Conservation (phyloP, 139 green algal species). For the Chlorella ohadii region DNA sequence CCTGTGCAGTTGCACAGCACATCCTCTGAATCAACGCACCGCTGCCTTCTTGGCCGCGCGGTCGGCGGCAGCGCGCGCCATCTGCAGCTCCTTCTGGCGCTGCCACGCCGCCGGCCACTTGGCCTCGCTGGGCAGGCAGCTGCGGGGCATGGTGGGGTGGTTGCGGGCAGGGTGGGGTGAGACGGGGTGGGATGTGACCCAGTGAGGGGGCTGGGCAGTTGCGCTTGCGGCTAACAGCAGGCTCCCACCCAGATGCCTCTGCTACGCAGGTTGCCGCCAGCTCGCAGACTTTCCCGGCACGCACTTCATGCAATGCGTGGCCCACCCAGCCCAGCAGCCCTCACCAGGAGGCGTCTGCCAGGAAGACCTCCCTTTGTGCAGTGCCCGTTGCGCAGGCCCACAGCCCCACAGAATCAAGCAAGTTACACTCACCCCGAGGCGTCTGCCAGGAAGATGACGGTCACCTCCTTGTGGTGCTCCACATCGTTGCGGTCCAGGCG, state of each 20-base stretch:
- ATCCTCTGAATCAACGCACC: no score
- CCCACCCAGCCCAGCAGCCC: no score
- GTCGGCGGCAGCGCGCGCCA: constrained; percentile 35
- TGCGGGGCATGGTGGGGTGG: background rate
- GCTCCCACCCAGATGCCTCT: no score
- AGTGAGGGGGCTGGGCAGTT: no score
- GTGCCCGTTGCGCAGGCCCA: no score
- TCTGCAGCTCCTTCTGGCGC: constrained; percentile 50
- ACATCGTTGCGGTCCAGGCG: constrained; percentile 24
- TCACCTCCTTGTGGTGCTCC: constrained; percentile 56
- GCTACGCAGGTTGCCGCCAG: no score
- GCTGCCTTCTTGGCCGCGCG: constrained; percentile 35
- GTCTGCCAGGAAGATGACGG: constrained; percentile 67
- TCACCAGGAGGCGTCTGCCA: background rate
- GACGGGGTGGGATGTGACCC: no score
- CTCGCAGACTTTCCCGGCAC: no score
- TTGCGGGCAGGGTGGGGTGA: background rate
- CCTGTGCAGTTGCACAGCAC: no score
- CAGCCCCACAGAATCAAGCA: no score
- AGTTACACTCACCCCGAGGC: constrained; percentile 14
- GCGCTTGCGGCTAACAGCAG: no score
- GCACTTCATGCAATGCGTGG: no score
- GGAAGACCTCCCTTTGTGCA: background rate
- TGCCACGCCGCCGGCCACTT: constrained; percentile 60
- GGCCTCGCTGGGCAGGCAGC: constrained; percentile 46